Conservation (phyloP, 2,329 filamentous ascomycete species). For the Cadophora sp. region DNA sequence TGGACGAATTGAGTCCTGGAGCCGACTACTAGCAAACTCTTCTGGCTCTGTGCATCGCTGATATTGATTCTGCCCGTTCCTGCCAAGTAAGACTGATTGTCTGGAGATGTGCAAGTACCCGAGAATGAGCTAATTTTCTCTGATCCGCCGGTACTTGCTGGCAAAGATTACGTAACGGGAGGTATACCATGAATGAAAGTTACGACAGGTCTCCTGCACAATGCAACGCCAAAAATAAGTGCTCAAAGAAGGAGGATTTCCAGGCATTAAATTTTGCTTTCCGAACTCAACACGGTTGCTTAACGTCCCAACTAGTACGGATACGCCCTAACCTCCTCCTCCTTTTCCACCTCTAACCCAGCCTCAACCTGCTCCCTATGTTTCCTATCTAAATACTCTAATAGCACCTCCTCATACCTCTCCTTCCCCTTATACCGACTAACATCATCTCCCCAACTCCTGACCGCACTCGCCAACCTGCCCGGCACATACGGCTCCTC, state of each 20-base stretch:
- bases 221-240: not conserved
- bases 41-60: not conserved
- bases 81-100: not conserved
- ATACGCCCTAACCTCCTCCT: conserved; percentile 67
- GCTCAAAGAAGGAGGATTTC: not conserved
- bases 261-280: not conserved
- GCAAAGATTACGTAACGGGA: not conserved
- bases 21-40: too few relatives aligned
- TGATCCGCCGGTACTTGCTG: too few relatives aligned
- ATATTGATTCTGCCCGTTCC: not conserved
- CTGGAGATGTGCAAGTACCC: not conserved
- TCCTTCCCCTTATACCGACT: conserved; percentile 79
- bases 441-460: conserved; percentile 84
- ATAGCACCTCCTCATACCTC: conserved; percentile 73
- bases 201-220: not conserved
- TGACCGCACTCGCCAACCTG: conserved; percentile 75
- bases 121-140: not conserved
- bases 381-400: conserved; percentile 78
- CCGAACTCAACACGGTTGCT: not conserved
- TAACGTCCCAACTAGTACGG: conserved; percentile 52
- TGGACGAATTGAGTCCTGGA: too few relatives aligned
- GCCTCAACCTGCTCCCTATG: conserved; percentile 75
- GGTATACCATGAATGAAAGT: not conserved
- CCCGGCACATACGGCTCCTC: conserved; percentile 78
- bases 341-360: conserved; percentile 67